phyloP scores from a whole-genome alignment of 257 asterid genomes.

The Petunia axillaris region DNA sequence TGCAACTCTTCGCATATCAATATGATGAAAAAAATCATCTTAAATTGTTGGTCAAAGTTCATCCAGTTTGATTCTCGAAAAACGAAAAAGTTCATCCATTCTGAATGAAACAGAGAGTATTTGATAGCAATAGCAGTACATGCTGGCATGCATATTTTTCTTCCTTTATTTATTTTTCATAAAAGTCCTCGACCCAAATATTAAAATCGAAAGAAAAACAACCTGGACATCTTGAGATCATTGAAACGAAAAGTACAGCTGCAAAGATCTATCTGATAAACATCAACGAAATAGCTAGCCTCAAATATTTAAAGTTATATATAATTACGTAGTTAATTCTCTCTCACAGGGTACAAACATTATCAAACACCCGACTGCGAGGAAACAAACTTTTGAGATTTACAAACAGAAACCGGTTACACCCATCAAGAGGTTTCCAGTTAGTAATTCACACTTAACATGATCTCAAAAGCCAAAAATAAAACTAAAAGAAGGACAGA shows the following conservation, averaged over 20 bases:
- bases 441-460: slow-evolving; percentile 13
- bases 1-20: too few relatives aligned
- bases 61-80: too few relatives aligned
- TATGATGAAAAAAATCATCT: too few relatives aligned
- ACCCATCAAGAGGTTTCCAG: neutral
- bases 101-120: neutral
- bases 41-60: too few relatives aligned
- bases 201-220: neutral
- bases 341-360: slow-evolving; percentile 26
- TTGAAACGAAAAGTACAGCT: neutral
- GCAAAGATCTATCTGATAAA: neutral
- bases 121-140: neutral
- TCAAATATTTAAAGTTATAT: neutral
- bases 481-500: neutral
- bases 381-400: slow-evolving; percentile 28
- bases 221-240: neutral
- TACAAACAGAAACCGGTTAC: neutral
- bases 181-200: neutral
- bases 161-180: neutral
- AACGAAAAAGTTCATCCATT: too few relatives aligned
- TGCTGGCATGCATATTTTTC: neutral
- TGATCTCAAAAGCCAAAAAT: neutral
- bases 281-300: neutral
- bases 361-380: slow-evolving; percentile 21
- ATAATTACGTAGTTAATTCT: neutral